These are phyloP conservation scores for Pseudocercospora fijiensis DNA, from an alignment of 2,329 filamentous ascomycete species.

Conservation along the genomic window DNA sequence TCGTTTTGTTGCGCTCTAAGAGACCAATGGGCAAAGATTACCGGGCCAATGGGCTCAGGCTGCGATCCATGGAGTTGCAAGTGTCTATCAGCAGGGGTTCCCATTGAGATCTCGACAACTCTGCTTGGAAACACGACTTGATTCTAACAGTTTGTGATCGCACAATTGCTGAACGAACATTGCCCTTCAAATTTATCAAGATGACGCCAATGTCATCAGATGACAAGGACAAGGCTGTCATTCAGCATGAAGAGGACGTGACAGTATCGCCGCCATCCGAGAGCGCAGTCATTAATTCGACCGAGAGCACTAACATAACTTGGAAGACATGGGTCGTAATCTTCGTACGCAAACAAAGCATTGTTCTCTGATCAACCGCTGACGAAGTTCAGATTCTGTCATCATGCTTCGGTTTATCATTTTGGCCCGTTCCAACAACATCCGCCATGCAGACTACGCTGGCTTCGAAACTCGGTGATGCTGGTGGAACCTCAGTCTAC, in stretches of 20 bases:
- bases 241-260: constrained; percentile 7
- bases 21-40: neutral
- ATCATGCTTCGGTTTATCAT: constrained; percentile 17
- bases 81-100: neutral
- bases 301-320: constrained; percentile 8
- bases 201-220: neutral
- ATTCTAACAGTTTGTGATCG: neutral
- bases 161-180: no score
- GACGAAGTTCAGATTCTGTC: constrained; percentile 11
- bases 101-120: neutral
- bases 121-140: neutral
- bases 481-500: constrained; percentile 7
- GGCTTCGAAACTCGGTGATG: constrained; percentile 12
- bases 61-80: neutral
- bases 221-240: constrained; percentile 8
- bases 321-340: constrained; percentile 24
- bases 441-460: constrained; percentile 13
- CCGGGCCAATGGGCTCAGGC: neutral
- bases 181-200: neutral
- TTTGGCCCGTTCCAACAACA: constrained; percentile 19
- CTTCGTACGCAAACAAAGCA: no score
- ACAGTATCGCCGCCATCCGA: neutral
- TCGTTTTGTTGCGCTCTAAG: neutral
- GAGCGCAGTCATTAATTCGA: neutral
- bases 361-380: no score